phyloP scores from a whole-genome alignment of 495 filamentous ascomycete genomes.

The Penicilliopsis zonata region DNA sequence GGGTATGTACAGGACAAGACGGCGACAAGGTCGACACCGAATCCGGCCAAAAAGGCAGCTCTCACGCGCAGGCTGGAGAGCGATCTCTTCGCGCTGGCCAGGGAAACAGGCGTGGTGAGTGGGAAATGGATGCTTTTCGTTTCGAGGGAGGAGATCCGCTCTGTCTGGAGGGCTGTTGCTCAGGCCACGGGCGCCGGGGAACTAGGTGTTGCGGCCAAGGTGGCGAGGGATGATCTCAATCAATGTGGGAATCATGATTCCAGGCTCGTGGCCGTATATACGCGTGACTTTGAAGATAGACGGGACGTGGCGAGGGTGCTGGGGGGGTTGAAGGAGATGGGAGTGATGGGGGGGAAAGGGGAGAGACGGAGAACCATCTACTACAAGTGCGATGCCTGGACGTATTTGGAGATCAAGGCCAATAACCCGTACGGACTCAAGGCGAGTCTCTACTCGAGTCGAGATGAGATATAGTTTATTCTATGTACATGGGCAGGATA shows the following conservation, averaged over 20 bases:
- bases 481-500: conserved; percentile 18
- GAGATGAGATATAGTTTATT: too few species aligned
- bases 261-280: conserved; percentile 66
- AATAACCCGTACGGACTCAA: conserved; percentile 58
- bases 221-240: conserved; percentile 48
- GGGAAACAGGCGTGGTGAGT: conserved; percentile 37
- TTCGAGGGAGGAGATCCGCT: conserved; percentile 39
- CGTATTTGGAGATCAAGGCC: conserved; percentile 51
- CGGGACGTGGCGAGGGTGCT: conserved; percentile 58
- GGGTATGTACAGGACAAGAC: conserved; percentile 24
- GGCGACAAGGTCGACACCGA: conserved; percentile 21
- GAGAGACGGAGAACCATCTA: conserved; percentile 42
- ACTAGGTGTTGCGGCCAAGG: conserved; percentile 59
- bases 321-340: conserved; percentile 43
- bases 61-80: conserved; percentile 40
- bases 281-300: conserved; percentile 54
- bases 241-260: conserved; percentile 15
- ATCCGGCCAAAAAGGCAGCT: conserved; percentile 18
- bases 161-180: conserved; percentile 50
- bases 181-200: conserved; percentile 49
- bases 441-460: conserved; percentile 38
- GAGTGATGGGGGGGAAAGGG: conserved; percentile 35
- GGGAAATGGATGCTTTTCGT: conserved; percentile 88
- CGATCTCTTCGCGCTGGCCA: conserved; percentile 44
- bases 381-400: conserved; percentile 77